Evolutionary conservation across 768 basidiomycete genomes (phyloP), one percentile per base, ranked within the genome.

Genomic region (Russula sp.): DNA sequence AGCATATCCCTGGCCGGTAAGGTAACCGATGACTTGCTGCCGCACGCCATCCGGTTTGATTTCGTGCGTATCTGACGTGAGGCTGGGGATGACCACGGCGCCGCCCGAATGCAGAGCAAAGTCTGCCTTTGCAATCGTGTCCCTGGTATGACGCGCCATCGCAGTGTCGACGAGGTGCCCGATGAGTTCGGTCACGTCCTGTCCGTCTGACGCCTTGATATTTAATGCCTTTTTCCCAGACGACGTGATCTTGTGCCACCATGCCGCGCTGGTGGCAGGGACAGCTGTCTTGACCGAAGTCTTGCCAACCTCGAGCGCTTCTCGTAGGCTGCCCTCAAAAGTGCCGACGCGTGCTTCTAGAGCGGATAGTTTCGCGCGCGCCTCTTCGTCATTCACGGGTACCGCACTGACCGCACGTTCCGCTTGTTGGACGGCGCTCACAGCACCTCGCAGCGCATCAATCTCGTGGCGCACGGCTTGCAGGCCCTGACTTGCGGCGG

Each of bases 31-130:
- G 28, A 88, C 65, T 24, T 84, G 78, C 7, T 78, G 75, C 5
- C 76, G 74, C 62, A 87, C 63, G 3, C 78, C 80, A 5, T 75
- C 72, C 0, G 88, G 86, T 28, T 78, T 78, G 61, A 92, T 75
- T 69, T 90, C 86, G 62, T 87, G 83, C 7, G 92, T 90, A n/a
- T 81, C 79, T 48, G 88, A 88, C 0, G 96, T 98, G 64, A 96
- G 83, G 2, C 83, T 81, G 0, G 94, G 93, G 51, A 97, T 86
- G 66, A 93, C 79, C 0, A 84, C 79, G 2, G 84, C 96, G 3
- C 96, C 96, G 7, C 83, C 84, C 16, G 92, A 89, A 73, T 87
- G 87, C 5, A 93, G 77, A 0, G 97, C 96, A 71, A 84, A 95
- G 75, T 99, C 96, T 0, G 90, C 79, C 48, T 85, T 86, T 1